These are phyloP conservation scores for Sequoia sempervirens DNA, from an alignment of 75 land plant genomes.

Conservation along the genomic window DNA sequence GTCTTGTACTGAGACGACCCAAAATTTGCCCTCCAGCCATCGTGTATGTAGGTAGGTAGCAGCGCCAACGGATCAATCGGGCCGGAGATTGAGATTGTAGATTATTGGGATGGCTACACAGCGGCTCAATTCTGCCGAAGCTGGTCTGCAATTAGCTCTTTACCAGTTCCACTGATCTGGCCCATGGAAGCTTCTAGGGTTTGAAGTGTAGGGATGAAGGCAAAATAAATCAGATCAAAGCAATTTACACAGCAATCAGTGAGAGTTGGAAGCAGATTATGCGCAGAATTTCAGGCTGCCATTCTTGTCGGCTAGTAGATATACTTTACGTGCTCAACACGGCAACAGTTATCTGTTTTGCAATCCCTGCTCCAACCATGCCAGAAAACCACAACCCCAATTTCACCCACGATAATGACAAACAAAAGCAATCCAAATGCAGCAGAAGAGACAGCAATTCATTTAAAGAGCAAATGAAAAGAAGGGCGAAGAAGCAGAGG, in stretches of 20 bases:
- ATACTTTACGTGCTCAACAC: conserved; percentile 8
- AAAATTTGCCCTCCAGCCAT: too few species aligned
- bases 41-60: too few species aligned
- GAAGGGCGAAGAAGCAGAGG: too few species aligned
- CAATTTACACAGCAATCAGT: conserved; percentile 3
- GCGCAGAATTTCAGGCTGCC: conserved; percentile 9
- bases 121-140: too few species aligned
- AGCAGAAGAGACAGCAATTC: too few species aligned
- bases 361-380: conserved; percentile 1
- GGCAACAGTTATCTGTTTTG: background rate
- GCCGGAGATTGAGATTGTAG: background rate
- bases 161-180: background rate
- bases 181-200: background rate
- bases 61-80: too few species aligned
- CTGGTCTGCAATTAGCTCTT: background rate
- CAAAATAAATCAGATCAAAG: background rate
- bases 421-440: too few species aligned
- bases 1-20: background rate
- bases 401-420: background rate
- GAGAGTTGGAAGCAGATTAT: background rate
- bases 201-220: background rate
- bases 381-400: background rate
- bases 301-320: conserved; percentile 4
- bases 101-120: background rate
- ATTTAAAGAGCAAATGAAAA: too few species aligned